phyloP scores from a whole-genome alignment of 441 rosid genomes.

The Erodium texanum region DNA sequence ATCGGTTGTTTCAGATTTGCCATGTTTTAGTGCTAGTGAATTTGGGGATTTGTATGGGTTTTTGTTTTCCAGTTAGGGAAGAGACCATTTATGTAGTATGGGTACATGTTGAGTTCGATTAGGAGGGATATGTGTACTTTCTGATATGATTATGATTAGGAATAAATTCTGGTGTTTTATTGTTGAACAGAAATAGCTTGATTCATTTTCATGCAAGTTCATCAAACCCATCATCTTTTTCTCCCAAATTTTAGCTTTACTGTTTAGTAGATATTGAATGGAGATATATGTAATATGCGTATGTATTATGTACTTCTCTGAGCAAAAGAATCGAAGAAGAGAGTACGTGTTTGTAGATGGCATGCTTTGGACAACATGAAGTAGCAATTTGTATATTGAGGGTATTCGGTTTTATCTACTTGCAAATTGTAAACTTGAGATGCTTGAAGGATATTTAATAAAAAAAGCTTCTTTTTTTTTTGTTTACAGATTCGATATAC shows the following conservation, averaged over 20 bases:
- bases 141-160: not conserved
- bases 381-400: not conserved
- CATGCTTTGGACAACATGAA: not conserved
- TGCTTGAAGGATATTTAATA: not conserved
- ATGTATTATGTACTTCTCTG: not conserved
- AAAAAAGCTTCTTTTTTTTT: too few species aligned
- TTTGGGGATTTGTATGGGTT: not conserved
- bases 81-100: not conserved
- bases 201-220: not conserved
- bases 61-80: too few species aligned
- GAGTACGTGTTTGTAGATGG: not conserved
- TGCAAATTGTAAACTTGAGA: not conserved
- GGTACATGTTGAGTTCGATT: not conserved
- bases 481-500: too few species aligned
- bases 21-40: not conserved
- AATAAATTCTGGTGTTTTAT: not conserved
- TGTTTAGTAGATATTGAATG: not conserved
- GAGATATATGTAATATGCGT: not conserved
- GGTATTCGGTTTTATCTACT: not conserved
- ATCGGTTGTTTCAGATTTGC: not conserved
- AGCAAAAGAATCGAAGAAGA: not conserved
- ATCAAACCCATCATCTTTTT: not conserved
- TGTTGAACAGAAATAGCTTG: not conserved
- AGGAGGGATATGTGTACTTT: not conserved
- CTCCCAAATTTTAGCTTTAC: not conserved